Evolutionary conservation across 176 grass and related monocot species (phyloP).

Genomic region (Cymbopogon citratus): DNA sequence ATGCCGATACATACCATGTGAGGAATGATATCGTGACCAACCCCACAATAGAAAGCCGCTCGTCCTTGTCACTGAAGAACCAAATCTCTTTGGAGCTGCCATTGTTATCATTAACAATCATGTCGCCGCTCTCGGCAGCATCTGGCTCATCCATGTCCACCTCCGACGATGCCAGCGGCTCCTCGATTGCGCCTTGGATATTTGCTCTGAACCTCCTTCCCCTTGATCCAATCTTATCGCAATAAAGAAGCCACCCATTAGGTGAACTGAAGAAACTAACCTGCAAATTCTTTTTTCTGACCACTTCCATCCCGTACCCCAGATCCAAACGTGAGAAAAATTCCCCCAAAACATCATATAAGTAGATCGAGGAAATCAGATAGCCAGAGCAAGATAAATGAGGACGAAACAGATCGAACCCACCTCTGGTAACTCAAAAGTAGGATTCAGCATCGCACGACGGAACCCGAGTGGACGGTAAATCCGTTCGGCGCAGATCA

Average conservation of each 20-base stretch:
- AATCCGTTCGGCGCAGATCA: not conserved
- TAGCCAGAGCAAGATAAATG: constrained; percentile 1
- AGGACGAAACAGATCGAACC: constrained; percentile 23
- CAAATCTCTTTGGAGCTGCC: too few relatives aligned
- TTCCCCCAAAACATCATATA: not conserved
- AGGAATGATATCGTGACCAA: constrained; percentile 90
- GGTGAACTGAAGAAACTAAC: not conserved
- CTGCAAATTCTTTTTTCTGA: constrained; percentile 27
- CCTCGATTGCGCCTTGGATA: constrained; percentile 24
- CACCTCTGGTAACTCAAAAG: constrained; percentile 9
- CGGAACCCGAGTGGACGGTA: not conserved
- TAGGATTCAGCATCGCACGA: not conserved
- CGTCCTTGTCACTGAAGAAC: constrained; percentile 71
- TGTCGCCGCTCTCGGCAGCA: constrained; percentile 5
- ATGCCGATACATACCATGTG: constrained; percentile 85
- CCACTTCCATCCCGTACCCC: constrained; percentile 25
- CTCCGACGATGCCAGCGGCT: constrained; percentile 30
- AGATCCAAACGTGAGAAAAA: constrained; percentile 20
- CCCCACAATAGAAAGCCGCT: constrained; percentile 50
- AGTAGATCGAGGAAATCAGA: too few relatives aligned
- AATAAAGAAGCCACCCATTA: constrained; percentile 6
- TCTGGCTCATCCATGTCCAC: constrained; percentile 62
- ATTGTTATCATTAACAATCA: too few relatives aligned
- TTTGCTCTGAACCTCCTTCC: constrained; percentile 41
- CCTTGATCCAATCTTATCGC: constrained; percentile 40